Evolutionary conservation across 257 asterid species (phyloP), one percentile per base, ranked within the genome.

Genomic region (Nemophila menziesii): DNA sequence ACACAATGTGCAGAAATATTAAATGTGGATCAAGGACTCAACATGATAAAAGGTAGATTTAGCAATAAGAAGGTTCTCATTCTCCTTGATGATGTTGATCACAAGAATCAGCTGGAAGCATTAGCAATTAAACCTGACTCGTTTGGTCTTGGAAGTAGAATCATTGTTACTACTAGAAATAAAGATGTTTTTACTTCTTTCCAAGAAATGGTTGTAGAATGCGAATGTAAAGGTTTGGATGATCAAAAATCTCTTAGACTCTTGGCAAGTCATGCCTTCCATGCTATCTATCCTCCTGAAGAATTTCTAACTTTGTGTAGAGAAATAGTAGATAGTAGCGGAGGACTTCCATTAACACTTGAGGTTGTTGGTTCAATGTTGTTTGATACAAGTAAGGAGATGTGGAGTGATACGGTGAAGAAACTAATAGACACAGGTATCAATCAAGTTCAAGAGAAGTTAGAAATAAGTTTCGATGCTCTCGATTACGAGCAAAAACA

Each of bases 381-480:
- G 11, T 29, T 11, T 6, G 36, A 11, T 5, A 29, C 6, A 11
- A 11, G 11, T 5, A 29, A 11, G 11, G 11, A 29, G 6, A 11
- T 29, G 6, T 29, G 36, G 36, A 29, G 36, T 6, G 11, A 11
- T 29, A 11, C 36, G 11, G 6, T 29, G 11, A 29, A 5, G 11
- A 29, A 29, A 29, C 11, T 29, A 11, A 29, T 5, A 29, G 36
- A 29, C 6, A 11, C 11, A 5, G n/a, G n/a, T n/a, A n/a, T n/a
- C 13, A 26, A 39, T 24, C 40, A 46, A 40, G 39, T 56, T 21
- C 21, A 44, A 20, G 55, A 56, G 33, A 46, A 46, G 48, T 42
- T 56, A 11, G 18, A 22, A 39, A 39, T 56, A 33, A 56, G 62
- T 29, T 56, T 46, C 2, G 54, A 56, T 46, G 48, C 20, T 11